A percentile compares a stretch with the other conserved stretches of the same genome.
phyloP scores from a whole-genome alignment of 2,329 filamentous ascomycete species.

The Neoscytalidium dimidiatum region DNA sequence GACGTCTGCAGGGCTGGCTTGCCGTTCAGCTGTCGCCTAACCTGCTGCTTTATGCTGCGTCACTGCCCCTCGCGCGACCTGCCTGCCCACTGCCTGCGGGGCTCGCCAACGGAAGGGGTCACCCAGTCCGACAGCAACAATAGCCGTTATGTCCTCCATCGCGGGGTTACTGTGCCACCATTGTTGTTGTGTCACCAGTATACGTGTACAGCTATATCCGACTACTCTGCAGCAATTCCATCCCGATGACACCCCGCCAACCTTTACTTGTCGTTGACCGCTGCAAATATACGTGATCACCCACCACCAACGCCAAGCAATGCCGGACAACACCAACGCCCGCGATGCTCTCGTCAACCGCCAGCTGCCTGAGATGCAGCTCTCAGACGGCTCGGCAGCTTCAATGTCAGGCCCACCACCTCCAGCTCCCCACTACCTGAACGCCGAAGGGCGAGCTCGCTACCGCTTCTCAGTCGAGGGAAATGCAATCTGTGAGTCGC shows the following conservation, averaged over 20 bases:
- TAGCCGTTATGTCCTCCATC: background rate
- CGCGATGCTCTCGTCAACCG: conserved; percentile 48
- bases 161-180: too few species aligned
- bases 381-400: conserved; percentile 45
- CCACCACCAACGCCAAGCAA: conserved; percentile 22
- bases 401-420: conserved; percentile 49
- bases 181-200: background rate
- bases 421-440: conserved; percentile 45
- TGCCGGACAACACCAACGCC: conserved; percentile 39
- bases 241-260: background rate
- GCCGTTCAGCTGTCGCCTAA: background rate
- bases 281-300: background rate
- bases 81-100: background rate
- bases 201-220: background rate
- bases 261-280: background rate
- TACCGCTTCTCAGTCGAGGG: conserved; percentile 55
- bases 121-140: conserved; percentile 4
- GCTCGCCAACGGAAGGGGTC: background rate
- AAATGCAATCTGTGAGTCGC: conserved; percentile 53
- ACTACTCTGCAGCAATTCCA: background rate
- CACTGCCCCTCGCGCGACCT: conserved; percentile 13
- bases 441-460: conserved; percentile 44
- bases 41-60: too few species aligned
- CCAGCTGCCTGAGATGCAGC: conserved; percentile 51
- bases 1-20: background rate